phyloP scores from a whole-genome alignment of 768 basidiomycete species.

The Tylopilus cervinicoccineus region DNA sequence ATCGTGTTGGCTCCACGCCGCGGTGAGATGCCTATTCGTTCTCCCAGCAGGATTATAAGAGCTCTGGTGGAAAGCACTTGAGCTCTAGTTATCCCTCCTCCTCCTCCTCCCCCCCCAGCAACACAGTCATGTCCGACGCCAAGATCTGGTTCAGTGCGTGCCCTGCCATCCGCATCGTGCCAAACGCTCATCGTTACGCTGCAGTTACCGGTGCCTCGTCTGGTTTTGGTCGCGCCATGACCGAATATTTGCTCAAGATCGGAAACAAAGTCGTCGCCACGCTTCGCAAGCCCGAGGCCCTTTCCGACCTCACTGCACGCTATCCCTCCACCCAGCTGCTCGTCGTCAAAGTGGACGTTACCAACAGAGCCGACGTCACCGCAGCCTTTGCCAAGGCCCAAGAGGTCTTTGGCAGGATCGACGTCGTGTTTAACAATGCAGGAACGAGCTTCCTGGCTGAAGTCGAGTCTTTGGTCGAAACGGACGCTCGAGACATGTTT shows the following conservation, averaged over 20 bases:
- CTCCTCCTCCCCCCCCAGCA: background rate
- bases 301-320: slow-evolving; percentile 24
- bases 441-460: slow-evolving; percentile 29
- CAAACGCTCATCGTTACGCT: background rate
- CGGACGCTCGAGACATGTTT: slow-evolving; percentile 32
- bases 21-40: too few species aligned
- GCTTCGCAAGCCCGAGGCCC: slow-evolving; percentile 34
- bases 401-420: slow-evolving; percentile 30
- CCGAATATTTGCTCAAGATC: slow-evolving; percentile 30
- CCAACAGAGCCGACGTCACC: slow-evolving; percentile 16
- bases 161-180: background rate
- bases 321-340: slow-evolving; percentile 27
- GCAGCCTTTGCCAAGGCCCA: slow-evolving; percentile 27
- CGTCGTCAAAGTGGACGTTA: slow-evolving; percentile 33
- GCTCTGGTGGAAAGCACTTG: background rate
- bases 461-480: slow-evolving; percentile 32
- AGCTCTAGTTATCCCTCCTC: background rate
- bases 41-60: too few species aligned
- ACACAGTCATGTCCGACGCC: slow-evolving; percentile 9
- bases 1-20: too few species aligned
- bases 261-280: slow-evolving; percentile 42
- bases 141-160: slow-evolving; percentile 20
- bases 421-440: slow-evolving; percentile 38
- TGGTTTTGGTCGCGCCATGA: slow-evolving; percentile 36
- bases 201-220: slow-evolving; percentile 34